These are phyloP conservation scores for Apiotrichum akiyoshidainum DNA, from an alignment of 1,284 basidiomycete species.

Conservation along the genomic window DNA sequence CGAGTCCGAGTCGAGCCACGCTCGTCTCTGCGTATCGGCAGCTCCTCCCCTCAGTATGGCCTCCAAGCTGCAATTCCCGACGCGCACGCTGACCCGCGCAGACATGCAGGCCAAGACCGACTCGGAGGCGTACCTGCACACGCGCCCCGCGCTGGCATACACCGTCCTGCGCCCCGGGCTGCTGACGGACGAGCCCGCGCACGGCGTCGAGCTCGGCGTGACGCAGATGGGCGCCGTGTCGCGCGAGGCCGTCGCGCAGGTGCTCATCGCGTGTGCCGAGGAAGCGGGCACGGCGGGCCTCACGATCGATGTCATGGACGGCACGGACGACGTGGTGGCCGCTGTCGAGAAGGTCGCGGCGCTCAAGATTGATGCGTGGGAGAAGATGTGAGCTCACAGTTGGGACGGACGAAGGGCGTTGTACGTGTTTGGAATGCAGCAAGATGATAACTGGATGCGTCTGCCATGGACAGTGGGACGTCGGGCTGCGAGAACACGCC, in stretches of 20 bases:
- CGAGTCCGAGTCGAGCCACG: background rate
- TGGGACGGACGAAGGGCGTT: too few species aligned
- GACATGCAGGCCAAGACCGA: constrained; percentile 67
- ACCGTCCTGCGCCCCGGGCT: constrained; percentile 66
- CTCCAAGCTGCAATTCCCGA: background rate
- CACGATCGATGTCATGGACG: constrained; percentile 63
- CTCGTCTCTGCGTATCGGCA: too few species aligned
- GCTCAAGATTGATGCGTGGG: too few species aligned
- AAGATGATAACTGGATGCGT: too few species aligned
- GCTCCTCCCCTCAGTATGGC: background rate
- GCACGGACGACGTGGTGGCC: constrained; percentile 57
- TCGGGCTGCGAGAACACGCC: too few species aligned
- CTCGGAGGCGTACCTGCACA: constrained; percentile 65
- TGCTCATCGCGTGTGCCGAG: constrained; percentile 57
- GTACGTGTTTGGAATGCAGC: too few species aligned
- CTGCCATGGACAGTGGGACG: too few species aligned
- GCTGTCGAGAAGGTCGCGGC: background rate
- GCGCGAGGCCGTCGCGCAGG: constrained; percentile 64
- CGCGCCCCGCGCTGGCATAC: constrained; percentile 60
- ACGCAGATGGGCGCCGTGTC: constrained; percentile 54
- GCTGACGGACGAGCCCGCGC: constrained; percentile 58
- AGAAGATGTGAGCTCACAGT: too few species aligned
- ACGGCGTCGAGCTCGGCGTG: constrained; percentile 59
- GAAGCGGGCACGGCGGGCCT: constrained; percentile 61
- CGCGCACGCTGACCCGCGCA: constrained; percentile 4